These are phyloP conservation scores for Abrus precatorius DNA, from an alignment of 306 rosid species.

Conservation along the genomic window DNA sequence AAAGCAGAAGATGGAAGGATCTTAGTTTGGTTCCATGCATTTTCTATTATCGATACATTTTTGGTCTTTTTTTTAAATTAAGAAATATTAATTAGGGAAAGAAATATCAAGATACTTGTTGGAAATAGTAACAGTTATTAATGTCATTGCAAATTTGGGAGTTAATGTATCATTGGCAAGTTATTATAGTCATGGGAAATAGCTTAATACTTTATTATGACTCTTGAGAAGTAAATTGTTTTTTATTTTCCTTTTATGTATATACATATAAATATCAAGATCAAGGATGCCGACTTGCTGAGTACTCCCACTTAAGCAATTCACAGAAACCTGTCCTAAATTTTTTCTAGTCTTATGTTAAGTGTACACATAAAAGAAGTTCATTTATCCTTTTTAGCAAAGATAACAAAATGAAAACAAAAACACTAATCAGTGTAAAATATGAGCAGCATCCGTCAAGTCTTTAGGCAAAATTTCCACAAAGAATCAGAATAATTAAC, in stretches of 20 bases:
- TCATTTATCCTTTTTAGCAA: background rate
- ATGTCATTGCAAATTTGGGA: background rate
- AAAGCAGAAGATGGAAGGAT: background rate
- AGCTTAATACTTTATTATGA: constrained; percentile 10
- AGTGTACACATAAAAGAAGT: constrained; percentile 1
- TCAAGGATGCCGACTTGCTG: background rate
- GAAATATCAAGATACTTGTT: background rate
- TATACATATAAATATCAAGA: background rate
- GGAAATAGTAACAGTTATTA: background rate
- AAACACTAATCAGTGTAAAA: background rate
- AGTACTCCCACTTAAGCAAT: constrained; percentile 1
- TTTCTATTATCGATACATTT: background rate
- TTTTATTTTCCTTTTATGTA: background rate
- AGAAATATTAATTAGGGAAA: background rate
- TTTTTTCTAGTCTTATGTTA: background rate
- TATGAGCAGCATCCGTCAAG: background rate
- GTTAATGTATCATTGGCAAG: background rate
- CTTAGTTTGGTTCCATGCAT: background rate
- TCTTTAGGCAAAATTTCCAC: constrained; percentile 11
- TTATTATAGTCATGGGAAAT: background rate
- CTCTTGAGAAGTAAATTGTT: background rate
- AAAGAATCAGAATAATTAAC: constrained; percentile 19
- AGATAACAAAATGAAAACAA: too few relatives aligned
- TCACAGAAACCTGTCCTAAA: constrained; percentile 5
- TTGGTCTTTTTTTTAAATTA: background rate